A percentile compares a stretch with the other conserved stretches of the same genome.
Evolutionary conservation across 2,329 filamentous ascomycete species (phyloP).

Genomic region (Aspergillus cejpii): DNA sequence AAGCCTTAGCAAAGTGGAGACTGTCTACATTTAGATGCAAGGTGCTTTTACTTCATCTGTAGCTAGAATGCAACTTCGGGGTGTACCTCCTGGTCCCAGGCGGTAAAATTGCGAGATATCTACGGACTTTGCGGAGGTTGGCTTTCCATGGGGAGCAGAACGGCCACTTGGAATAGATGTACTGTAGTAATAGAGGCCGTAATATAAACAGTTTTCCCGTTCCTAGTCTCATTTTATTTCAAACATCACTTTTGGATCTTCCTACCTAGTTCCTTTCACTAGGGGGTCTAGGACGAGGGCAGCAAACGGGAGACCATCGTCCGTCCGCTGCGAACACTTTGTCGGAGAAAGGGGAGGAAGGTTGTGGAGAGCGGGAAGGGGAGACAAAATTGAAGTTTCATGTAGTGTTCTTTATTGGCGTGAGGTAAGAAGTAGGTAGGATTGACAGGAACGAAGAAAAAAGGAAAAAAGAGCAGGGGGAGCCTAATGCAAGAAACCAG

Average conservation of each 20-base stretch:
- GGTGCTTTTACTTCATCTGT: too few species aligned
- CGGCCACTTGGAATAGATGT: too few species aligned
- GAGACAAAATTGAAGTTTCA: slow-evolving; percentile 19
- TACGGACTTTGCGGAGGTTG: too few species aligned
- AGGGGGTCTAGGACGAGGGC: slow-evolving; percentile 5
- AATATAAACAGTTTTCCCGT: background rate
- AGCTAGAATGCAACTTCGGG: too few species aligned
- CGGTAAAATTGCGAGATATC: too few species aligned
- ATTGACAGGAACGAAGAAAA: slow-evolving; percentile 28
- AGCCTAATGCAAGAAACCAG: slow-evolving; percentile 26
- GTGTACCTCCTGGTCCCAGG: too few species aligned
- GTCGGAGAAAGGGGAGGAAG: background rate
- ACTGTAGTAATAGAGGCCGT: background rate
- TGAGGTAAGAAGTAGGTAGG: slow-evolving; percentile 31
- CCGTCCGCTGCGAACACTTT: slow-evolving; percentile 2
- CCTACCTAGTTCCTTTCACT: slow-evolving; percentile 12
- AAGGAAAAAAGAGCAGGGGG: slow-evolving; percentile 21
- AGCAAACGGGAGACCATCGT: slow-evolving; percentile 1
- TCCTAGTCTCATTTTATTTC: slow-evolving; percentile 1
- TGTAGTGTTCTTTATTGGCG: slow-evolving; percentile 34
- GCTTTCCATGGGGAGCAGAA: too few species aligned
- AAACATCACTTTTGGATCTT: slow-evolving; percentile 2
- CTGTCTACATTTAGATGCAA: too few species aligned
- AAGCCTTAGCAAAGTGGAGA: too few species aligned
- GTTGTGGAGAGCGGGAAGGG: too few species aligned